These are phyloP conservation scores for Pezicula carpinea DNA, from an alignment of 2,329 filamentous ascomycete genomes.

Conservation along the genomic window DNA sequence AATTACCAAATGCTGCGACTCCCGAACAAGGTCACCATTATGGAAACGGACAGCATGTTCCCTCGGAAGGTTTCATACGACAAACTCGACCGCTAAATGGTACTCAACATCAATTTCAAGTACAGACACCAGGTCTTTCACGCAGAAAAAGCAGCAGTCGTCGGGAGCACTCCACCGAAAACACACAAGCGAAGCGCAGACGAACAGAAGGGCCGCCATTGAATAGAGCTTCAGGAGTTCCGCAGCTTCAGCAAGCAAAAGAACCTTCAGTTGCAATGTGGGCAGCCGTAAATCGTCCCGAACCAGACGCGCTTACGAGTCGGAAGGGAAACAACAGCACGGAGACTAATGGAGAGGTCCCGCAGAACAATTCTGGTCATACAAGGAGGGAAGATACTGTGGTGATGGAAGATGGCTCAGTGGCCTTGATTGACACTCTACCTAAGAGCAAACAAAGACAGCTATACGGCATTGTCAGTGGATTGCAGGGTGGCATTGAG, in stretches of 20 bases:
- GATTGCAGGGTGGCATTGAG: slow-evolving; percentile 27
- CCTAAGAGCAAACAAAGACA: slow-evolving; percentile 28
- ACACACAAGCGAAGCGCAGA: slow-evolving; percentile 18
- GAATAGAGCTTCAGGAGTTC: slow-evolving; percentile 22
- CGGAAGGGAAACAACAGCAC: slow-evolving; percentile 12
- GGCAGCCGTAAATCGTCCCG: slow-evolving; percentile 21
- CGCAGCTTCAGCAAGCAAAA: slow-evolving; percentile 16
- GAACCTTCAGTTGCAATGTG: slow-evolving; percentile 10
- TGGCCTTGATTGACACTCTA: slow-evolving; percentile 25
- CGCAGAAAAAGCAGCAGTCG: not conserved
- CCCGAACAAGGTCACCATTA: not conserved
- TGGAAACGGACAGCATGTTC: not conserved
- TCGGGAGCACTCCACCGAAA: not conserved
- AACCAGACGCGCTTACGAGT: not conserved
- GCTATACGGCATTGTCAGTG: slow-evolving; percentile 26
- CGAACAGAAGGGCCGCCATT: slow-evolving; percentile 21
- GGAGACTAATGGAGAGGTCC: slow-evolving; percentile 25
- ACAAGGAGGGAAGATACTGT: slow-evolving; percentile 17
- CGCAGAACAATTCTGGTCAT: slow-evolving; percentile 10
- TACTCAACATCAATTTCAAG: not conserved
- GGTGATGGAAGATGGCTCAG: slow-evolving; percentile 15
- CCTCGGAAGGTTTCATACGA: not conserved
- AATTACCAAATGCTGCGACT: not conserved
- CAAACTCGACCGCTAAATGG: not conserved
- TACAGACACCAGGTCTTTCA: not conserved